Base-by-base conservation (phyloP, 768 basidiomycete genomes). In the Neoboletus magnificus region DNA sequence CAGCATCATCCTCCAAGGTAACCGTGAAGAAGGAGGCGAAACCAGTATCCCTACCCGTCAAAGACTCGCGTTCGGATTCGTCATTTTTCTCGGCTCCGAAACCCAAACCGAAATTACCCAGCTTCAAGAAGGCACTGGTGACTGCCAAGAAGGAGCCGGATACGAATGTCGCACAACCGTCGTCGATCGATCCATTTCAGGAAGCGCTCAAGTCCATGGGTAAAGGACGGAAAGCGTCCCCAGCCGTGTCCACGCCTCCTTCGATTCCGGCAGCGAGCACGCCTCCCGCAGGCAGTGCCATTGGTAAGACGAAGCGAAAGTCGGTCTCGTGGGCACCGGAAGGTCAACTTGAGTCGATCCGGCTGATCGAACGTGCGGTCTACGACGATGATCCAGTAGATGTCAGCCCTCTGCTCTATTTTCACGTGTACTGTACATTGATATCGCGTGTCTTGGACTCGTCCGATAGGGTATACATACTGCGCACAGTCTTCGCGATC, bases 41-140 rank as follows among this genome's bases (percentile, higher is more conserved):
- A 55, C 62, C 71, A 2, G 55, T 65, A 5, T 57, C 72, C 11
- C 51, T 71, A 3, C 66, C 74, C 3, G 78, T 82, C 54, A 90
- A 91, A 68, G 89, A 88, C 61, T 87, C 89, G 18, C 88, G 91
- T 74, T 85, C 89, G 13, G 91, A 93, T 70, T 87, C 86, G 45
- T 91, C 89, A 2, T 93, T 93, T 72, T 93, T 93, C 72, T 92
- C 91, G 51, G 86, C 87, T 39, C 88, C 90, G 6, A 93, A 92
- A 67, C 82, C 86, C 20, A 92, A 91, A 65, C 82, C 87, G 30
- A 90, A 88, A 71, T 75, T 93, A 22, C 91, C 91, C 12, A 90
- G 82, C 52, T 93, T 93, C 78, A 92, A 87, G 75, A 93, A 93
- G 71, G 87, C 85, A 12, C 80, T 83, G 0, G 71, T 73, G 7